Percentiles rank a stretch among this genome's conserved stretches.
These are phyloP conservation scores for Linnemannia hyalina DNA, from an alignment of 192 early-diverging fungal species.

Conservation along the genomic window DNA sequence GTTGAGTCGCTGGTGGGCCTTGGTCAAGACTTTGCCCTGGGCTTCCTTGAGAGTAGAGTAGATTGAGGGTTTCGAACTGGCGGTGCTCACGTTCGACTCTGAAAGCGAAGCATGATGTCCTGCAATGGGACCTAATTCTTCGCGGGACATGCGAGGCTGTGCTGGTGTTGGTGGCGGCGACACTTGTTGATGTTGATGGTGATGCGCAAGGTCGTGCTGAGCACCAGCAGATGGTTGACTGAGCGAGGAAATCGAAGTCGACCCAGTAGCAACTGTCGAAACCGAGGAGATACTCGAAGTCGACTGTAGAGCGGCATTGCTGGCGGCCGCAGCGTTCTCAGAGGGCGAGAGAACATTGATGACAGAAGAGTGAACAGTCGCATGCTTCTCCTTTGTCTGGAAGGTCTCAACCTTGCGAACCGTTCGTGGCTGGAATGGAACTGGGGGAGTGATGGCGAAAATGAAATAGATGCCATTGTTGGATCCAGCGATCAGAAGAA, in stretches of 20 bases:
- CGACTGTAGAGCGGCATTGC: constrained; percentile 5
- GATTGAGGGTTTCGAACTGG: constrained; percentile 8
- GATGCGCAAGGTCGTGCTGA: background rate
- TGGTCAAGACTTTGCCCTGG: constrained; percentile 39
- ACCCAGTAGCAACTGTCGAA: constrained; percentile 23
- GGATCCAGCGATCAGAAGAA: constrained; percentile 43
- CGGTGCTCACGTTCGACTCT: background rate
- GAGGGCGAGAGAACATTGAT: constrained; percentile 38
- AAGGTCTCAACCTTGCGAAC: constrained; percentile 42
- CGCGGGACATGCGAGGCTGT: background rate
- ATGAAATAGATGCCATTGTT: constrained; percentile 42
- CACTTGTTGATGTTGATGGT: background rate
- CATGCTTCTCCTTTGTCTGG: constrained; percentile 41
- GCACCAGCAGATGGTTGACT: background rate
- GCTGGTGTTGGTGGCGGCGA: background rate
- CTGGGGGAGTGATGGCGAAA: constrained; percentile 25
- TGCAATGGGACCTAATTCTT: background rate
- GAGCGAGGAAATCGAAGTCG: constrained; percentile 1
- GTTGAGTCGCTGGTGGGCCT: constrained; percentile 42
- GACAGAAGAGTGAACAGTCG: constrained; percentile 39
- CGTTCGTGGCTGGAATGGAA: constrained; percentile 3
- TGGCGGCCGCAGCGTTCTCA: constrained; percentile 15
- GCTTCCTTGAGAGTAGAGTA: constrained; percentile 36
- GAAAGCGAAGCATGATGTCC: constrained; percentile 19
- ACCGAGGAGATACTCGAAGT: constrained; percentile 28